Percentiles rank a stretch among this genome's conserved stretches.
These are phyloP conservation scores for Aspergillus hortae DNA, from an alignment of 2,329 filamentous ascomycete species.

Conservation along the genomic window DNA sequence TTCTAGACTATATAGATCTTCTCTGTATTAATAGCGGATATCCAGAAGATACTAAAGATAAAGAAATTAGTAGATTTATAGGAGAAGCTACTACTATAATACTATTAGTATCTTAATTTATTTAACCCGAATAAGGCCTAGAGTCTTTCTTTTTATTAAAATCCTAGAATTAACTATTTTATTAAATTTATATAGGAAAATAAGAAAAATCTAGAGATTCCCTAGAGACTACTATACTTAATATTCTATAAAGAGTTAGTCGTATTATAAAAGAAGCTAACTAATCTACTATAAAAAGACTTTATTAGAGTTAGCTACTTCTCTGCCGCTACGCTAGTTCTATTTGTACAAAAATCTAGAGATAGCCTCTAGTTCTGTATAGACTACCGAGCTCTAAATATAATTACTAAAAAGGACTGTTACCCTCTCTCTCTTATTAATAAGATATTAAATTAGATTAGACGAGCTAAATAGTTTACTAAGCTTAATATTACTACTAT, in stretches of 20 bases:
- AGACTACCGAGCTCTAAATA: not conserved
- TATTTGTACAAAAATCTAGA: not conserved
- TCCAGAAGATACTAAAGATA: not conserved
- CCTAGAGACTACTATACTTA: not conserved
- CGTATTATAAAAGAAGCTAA: not conserved
- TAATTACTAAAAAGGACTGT: not conserved
- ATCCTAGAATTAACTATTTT: not conserved
- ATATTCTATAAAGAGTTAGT: not conserved
- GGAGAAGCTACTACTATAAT: not conserved
- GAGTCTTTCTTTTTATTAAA: not conserved
- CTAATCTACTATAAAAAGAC: not conserved
- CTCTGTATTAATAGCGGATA: not conserved
- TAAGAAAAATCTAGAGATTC: not conserved
- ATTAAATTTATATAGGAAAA: not conserved
- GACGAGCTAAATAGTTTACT: slow-evolving; percentile 1
- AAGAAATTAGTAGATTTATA: not conserved
- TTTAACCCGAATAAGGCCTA: not conserved
- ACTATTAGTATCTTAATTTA: not conserved
- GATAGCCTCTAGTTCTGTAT: too few species aligned
- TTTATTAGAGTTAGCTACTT: not conserved
- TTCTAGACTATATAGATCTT: too few species aligned
- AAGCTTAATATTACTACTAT: not conserved
- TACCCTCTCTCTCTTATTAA: not conserved
- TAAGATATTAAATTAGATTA: not conserved
- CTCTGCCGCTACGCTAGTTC: not conserved